Percentiles rank a stretch among this genome's conserved stretches.
phyloP scores from a whole-genome alignment of 345 rosid genomes.

The Gossypium bickii region DNA sequence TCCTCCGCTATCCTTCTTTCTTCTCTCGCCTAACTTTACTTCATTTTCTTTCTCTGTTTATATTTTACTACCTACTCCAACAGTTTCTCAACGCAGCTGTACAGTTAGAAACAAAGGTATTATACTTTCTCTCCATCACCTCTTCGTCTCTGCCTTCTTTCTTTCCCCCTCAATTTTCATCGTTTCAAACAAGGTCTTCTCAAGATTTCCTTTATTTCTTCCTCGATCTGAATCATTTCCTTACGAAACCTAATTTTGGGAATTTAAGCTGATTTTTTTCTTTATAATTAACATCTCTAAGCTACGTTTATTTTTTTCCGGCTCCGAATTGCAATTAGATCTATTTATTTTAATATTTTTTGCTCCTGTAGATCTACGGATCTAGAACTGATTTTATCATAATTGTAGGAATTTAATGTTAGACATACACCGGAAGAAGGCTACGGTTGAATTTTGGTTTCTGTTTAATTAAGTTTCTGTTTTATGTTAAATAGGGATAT shows the following conservation, averaged over 20 bases:
- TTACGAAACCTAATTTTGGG: not conserved
- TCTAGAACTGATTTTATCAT: not conserved
- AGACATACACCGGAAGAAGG: not conserved
- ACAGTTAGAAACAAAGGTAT: constrained; percentile 25
- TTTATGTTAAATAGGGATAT: constrained; percentile 7
- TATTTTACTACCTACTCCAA: not conserved
- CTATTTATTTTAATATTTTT: not conserved
- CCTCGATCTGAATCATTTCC: not conserved
- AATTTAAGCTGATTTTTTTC: not conserved
- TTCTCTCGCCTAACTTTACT: not conserved
- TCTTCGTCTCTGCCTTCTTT: too few relatives aligned
- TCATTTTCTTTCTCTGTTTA: not conserved
- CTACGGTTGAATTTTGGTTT: constrained; percentile 1
- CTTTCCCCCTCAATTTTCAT: not conserved
- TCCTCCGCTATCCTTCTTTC: not conserved
- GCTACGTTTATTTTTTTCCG: not conserved
- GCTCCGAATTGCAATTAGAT: not conserved
- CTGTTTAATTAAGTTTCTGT: not conserved
- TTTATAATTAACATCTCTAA: not conserved
- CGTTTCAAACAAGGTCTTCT: not conserved
- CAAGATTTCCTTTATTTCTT: not conserved
- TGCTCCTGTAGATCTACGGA: constrained; percentile 31
- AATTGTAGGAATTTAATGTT: not conserved
- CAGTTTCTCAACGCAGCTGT: constrained; percentile 16
- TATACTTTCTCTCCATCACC: not conserved